Base-by-base conservation (phyloP, 2,329 filamentous ascomycete genomes). In the Alternaria tenuissima region DNA sequence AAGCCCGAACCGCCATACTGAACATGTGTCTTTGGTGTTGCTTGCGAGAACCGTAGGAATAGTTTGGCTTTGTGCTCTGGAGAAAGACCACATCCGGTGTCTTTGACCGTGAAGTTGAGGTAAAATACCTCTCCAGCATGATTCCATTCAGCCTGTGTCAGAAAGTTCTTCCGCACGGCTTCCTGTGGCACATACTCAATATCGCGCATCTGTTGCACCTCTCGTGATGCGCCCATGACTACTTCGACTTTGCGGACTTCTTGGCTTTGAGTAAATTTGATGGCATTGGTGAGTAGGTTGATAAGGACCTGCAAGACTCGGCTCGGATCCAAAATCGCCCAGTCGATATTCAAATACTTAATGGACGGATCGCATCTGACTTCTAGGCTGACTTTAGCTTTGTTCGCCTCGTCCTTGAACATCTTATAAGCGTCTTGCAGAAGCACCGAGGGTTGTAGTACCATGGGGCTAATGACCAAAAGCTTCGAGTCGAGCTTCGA, bases 201-300 rank as follows among this genome's bases (percentile, higher is more conserved):
- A 12, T 12, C 42, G 11, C 47, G 47, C 48, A 57, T 38, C 12
- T 16, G 39, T 8, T 61, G 12, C 42, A 12, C 26, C 28, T 61
- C 38, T n/a, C 38, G 47, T 47, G 59, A 52, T 59, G 55, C 48
- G 46, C 66, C 36, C 49, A 36, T 56, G 18, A 39, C 55, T 4
- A 57, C 58, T 48, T 41, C 53, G 47, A 43, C 65, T 32, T 47
- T 56, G 46, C 52, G 60, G 14, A 28, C n/a, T 1, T 51, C 52
- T 20, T 52, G 57, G 9, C 24, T 49, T 41, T 65, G 64, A 3
- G 73, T 75, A 22, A 76, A 76, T 28, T 76, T 76, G n/a, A 76
- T 71, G 12, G 74, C 72, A 34, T 76, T 76, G 3, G 73, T 73
- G 4, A 76, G 44, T 7, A 76, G 61, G 38, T 76, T 76, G 24